Percentiles rank a stretch among this genome's conserved stretches.
phyloP scores from a whole-genome alignment of 2,329 filamentous ascomycete genomes.

The Colletotrichum sp. region DNA sequence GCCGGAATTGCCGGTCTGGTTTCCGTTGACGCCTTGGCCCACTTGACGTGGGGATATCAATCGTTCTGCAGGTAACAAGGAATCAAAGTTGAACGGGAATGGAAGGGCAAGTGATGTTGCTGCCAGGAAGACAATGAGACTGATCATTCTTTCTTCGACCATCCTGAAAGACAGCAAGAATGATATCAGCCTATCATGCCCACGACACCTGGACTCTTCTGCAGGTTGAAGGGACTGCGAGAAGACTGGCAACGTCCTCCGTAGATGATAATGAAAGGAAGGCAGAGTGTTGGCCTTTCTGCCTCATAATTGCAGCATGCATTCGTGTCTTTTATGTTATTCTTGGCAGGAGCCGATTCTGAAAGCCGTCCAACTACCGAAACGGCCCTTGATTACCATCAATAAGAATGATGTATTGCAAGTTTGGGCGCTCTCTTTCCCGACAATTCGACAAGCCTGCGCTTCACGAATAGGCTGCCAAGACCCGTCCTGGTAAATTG shows the following conservation, averaged over 20 bases:
- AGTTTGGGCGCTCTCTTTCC: neutral
- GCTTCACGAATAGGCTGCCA: neutral
- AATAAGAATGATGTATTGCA: neutral
- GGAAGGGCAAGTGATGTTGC: neutral
- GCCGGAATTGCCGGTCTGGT: neutral
- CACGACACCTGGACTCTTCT: neutral
- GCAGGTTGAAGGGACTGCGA: neutral
- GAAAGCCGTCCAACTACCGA: neutral
- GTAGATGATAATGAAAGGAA: neutral
- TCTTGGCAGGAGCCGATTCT: neutral
- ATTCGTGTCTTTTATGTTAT: neutral
- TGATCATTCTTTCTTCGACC: neutral
- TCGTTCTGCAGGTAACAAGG: neutral
- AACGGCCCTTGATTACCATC: neutral
- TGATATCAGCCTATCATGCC: neutral
- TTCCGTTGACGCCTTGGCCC: neutral
- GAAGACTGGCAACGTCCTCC: neutral
- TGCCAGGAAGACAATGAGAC: neutral
- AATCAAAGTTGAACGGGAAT: neutral
- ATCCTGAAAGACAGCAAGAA: neutral
- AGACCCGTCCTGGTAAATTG: neutral
- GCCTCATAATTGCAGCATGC: neutral
- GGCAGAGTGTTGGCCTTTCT: neutral
- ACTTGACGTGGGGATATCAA: neutral
- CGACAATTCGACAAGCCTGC: neutral